These are phyloP conservation scores for Coniferiporia sulphurascens DNA, from an alignment of 1,284 basidiomycete genomes.

Conservation along the genomic window DNA sequence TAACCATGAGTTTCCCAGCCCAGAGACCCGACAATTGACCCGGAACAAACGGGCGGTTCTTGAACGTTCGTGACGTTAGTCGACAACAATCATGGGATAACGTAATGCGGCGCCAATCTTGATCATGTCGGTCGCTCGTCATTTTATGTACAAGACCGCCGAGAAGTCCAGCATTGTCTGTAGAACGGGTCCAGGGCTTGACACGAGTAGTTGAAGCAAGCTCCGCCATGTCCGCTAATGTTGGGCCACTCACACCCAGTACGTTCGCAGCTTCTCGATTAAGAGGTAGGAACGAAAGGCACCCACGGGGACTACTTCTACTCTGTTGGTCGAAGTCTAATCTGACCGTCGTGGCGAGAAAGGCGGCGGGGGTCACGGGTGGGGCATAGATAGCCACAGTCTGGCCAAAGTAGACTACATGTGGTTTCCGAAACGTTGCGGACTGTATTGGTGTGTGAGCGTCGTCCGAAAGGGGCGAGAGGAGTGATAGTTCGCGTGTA, in stretches of 20 bases:
- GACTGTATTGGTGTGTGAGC: background rate
- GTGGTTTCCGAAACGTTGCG: slow-evolving; percentile 27
- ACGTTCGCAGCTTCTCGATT: background rate
- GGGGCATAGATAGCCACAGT: slow-evolving; percentile 36
- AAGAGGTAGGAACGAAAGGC: slow-evolving; percentile 31
- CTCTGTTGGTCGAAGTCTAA: slow-evolving; percentile 32
- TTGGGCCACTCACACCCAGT: background rate
- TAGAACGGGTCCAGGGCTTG: background rate
- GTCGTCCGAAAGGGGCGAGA: too few relatives aligned
- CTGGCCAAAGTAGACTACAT: slow-evolving; percentile 38
- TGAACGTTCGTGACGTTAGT: slow-evolving; percentile 28
- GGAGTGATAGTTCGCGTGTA: background rate
- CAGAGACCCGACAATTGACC: slow-evolving; percentile 9
- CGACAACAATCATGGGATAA: slow-evolving; percentile 34
- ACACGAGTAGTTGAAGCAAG: background rate
- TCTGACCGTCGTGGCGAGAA: slow-evolving; percentile 33
- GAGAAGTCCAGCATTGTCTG: background rate
- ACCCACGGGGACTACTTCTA: slow-evolving; percentile 15
- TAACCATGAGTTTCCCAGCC: slow-evolving; percentile 13
- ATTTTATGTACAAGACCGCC: slow-evolving; percentile 23
- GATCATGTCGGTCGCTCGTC: slow-evolving; percentile 29
- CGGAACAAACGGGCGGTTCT: background rate
- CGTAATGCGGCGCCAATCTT: slow-evolving; percentile 41
- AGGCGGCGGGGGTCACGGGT: slow-evolving; percentile 33
- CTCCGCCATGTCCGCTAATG: slow-evolving; percentile 1